A percentile compares a stretch with the other conserved stretches of the same genome.
These are phyloP conservation scores for Saccharomycopsis fermentans DNA, from an alignment of 805 yeast genomes.

Conservation along the genomic window DNA sequence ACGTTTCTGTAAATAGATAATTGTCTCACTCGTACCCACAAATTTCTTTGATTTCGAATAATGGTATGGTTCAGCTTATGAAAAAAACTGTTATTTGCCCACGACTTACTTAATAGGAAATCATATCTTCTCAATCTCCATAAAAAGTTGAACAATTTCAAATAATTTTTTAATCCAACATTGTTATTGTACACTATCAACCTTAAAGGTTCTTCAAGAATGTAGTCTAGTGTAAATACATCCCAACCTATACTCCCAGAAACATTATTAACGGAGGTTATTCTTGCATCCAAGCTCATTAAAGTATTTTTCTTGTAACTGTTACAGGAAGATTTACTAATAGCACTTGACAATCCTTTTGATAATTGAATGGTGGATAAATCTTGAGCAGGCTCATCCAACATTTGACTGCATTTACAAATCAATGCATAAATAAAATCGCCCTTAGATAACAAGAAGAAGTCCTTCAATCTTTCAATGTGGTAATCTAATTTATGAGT, in stretches of 20 bases:
- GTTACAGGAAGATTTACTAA: slow-evolving; percentile 42
- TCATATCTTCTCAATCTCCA: slow-evolving; percentile 68
- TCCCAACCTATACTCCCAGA: slow-evolving; percentile 66
- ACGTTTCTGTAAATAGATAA: slow-evolving; percentile 31
- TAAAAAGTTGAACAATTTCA: slow-evolving; percentile 73
- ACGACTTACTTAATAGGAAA: slow-evolving; percentile 37
- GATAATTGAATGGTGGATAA: slow-evolving; percentile 60
- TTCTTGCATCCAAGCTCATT: slow-evolving; percentile 67
- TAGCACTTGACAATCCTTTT: slow-evolving; percentile 52
- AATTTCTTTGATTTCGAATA: slow-evolving; percentile 21
- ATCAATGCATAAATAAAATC: slow-evolving; percentile 70
- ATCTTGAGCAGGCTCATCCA: slow-evolving; percentile 52
- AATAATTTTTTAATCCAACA: slow-evolving; percentile 43
- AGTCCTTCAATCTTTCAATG: slow-evolving; percentile 23
- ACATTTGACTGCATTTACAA: slow-evolving; percentile 38
- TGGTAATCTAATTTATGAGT: slow-evolving; percentile 12
- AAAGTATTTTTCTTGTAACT: slow-evolving; percentile 32
- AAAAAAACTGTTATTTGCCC: slow-evolving; percentile 26
- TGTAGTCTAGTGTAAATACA: slow-evolving; percentile 78
- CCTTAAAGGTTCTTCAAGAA: slow-evolving; percentile 29
- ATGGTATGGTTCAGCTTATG: slow-evolving; percentile 21
- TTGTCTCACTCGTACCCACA: slow-evolving; percentile 25
- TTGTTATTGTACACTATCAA: slow-evolving; percentile 25
- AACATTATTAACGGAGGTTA: slow-evolving; percentile 64
- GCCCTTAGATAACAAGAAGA: slow-evolving; percentile 62